Evolutionary conservation across 805 yeast species (phyloP).

Genomic region (Pichia heedii): DNA sequence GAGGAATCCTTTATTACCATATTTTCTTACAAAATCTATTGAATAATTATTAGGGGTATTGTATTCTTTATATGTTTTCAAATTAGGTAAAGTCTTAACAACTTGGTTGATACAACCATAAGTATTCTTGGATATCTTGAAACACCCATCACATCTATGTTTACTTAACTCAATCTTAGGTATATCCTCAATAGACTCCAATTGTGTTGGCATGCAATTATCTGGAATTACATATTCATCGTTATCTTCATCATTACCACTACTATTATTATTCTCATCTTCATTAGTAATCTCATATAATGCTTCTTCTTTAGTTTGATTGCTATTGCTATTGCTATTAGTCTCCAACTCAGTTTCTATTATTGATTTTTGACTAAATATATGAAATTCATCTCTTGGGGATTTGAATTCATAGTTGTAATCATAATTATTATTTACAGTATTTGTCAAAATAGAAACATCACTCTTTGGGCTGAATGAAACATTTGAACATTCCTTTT

Average conservation of each 20-base stretch:
- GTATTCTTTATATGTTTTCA: conserved; percentile 5
- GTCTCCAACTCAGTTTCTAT: too few species aligned
- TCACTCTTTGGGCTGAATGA: neutral
- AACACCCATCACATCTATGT: conserved; percentile 6
- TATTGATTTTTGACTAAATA: too few species aligned
- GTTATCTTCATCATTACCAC: neutral
- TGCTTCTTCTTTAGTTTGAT: neutral
- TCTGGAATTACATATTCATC: neutral
- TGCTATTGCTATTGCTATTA: neutral
- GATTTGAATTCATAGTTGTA: too few species aligned
- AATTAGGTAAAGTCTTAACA: conserved; percentile 2
- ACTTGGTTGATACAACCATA: conserved; percentile 8
- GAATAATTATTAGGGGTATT: conserved; percentile 7
- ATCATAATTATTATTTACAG: too few species aligned
- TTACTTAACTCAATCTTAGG: neutral
- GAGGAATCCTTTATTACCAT: conserved; percentile 4
- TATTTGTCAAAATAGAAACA: too few species aligned
- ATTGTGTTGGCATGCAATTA: neutral
- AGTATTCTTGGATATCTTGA: conserved; percentile 1
- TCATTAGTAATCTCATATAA: neutral
- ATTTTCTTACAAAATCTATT: conserved; percentile 1
- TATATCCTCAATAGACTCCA: conserved; percentile 1
- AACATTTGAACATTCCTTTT: too few species aligned
- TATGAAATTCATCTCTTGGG: too few species aligned
- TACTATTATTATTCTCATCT: neutral